Evolutionary conservation across 768 basidiomycete species (phyloP), one percentile per base, ranked within the genome.

Genomic region (Daedaleopsis nitida): DNA sequence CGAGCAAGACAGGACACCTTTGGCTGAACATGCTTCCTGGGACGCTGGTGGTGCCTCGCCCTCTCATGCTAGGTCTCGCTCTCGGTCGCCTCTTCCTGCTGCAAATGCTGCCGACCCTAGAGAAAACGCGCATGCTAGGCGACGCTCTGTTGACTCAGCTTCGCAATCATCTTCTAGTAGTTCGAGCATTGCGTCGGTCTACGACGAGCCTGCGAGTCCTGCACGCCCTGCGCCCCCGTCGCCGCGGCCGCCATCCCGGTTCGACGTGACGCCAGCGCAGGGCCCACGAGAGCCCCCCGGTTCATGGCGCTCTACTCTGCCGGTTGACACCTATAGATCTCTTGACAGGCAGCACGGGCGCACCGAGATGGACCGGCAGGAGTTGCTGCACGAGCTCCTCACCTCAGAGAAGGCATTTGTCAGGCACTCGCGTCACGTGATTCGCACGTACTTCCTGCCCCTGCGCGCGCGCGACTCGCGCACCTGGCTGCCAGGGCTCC

Each of bases 401-500:
- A 80, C 85, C 45, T 82, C 88, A 0, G 94, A 97, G 75, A 80
- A 81, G 35, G 67, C 74, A 1, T 92, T 96, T 64, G 83, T 94
- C 58, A 76, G 80, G 21, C 85, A 81, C 9, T 76, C 95, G 17
- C 83, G 83, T 43, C 79, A 79, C 49, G 87, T 92, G 63, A 77
- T 94, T 13, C 75, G 79, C n/a, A 73, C 89, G 7, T 95, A 94
- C 70, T 82, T 94, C 32, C 77, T 85, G 5, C 95, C 94, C 0
- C 81, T 97, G 10, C 87, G 92, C 9, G 79, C 84, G 3, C 84
- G 87, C 62, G 82, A 88, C 65, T 86, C 81, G 51, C 85, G 85
- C 54, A 70, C 78, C 1, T 97, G 94, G 92, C 88, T 96, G 39
- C 76, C 84, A 1, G 94, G 94, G 17, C 83, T 98, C 17, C 93